phyloP scores from a whole-genome alignment of 2,329 filamentous ascomycete genomes.

The Exutisphaerella laricina region DNA sequence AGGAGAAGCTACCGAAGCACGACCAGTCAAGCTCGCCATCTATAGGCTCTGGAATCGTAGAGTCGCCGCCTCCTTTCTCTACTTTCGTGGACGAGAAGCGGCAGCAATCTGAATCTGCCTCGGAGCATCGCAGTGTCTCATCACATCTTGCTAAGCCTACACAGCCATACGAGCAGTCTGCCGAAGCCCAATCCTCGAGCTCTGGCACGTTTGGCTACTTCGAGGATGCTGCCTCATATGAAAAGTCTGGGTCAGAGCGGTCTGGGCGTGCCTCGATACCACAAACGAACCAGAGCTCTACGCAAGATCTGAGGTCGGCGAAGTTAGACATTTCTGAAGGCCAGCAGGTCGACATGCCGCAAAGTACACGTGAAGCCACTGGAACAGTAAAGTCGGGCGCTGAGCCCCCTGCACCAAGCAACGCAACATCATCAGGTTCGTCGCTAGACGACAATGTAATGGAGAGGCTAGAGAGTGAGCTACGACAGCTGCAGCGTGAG shows the following conservation, averaged over 20 bases:
- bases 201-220: slow-evolving; percentile 3
- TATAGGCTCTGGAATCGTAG: not conserved
- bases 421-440: not conserved
- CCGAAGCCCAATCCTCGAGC: not conserved
- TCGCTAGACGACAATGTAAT: not conserved
- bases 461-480: not conserved
- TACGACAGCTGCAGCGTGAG: not conserved
- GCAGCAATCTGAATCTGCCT: not conserved
- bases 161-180: not conserved
- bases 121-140: not conserved
- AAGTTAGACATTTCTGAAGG: not conserved
- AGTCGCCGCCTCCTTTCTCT: not conserved
- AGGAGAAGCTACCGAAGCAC: not conserved
- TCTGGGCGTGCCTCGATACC: no score
- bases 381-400: no score
- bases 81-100: not conserved
- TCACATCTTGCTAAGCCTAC: not conserved
- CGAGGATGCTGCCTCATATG: slow-evolving; percentile 1
- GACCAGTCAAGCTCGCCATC: not conserved
- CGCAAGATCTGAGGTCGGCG: not conserved
- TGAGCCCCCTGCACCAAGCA: no score
- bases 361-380: not conserved
- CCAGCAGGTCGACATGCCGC: not conserved
- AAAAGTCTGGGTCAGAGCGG: no score
- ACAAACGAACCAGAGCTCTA: no score